These are phyloP conservation scores for Strobilomyces echinocephalus DNA, from an alignment of 768 basidiomycete genomes.

Conservation along the genomic window DNA sequence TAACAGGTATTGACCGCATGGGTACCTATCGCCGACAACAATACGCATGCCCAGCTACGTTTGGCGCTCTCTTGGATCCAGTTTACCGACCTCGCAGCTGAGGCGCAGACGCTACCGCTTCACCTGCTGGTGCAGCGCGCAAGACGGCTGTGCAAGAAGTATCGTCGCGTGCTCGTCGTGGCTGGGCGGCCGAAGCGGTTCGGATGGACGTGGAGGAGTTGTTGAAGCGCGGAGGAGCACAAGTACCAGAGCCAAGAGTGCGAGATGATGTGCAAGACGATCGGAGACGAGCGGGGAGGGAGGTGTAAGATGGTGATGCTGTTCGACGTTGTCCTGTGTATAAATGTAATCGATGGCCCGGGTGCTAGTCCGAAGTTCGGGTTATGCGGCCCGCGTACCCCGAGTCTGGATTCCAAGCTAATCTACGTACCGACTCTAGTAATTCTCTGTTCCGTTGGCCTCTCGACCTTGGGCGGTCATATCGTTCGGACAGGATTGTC, in stretches of 20 bases:
- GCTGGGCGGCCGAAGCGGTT: constrained; percentile 75
- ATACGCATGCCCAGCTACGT: constrained; percentile 3
- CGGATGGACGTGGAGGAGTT: constrained; percentile 57
- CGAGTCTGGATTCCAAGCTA: no score
- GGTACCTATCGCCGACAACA: no score
- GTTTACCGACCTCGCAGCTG: constrained; percentile 51
- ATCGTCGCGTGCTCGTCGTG: constrained; percentile 52
- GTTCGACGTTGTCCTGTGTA: no score
- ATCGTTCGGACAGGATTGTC: no score
- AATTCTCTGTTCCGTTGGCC: no score
- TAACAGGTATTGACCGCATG: no score
- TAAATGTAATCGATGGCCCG: no score
- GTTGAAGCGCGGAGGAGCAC: constrained; percentile 40
- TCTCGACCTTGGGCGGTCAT: no score
- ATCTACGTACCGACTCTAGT: no score
- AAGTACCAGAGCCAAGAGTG: constrained; percentile 10
- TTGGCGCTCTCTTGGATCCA: constrained; percentile 57
- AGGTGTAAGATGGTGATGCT: no score
- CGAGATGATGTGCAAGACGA: constrained; percentile 61
- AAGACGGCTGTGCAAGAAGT: constrained; percentile 17
- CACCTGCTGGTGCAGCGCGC: constrained; percentile 49
- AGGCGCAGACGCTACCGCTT: constrained; percentile 49
- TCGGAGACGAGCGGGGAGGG: constrained; percentile 84
- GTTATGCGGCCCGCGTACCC: no score
- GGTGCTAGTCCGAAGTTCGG: no score